Evolutionary conservation across 2,329 filamentous ascomycete genomes (phyloP), one percentile per base, ranked within the genome.

Genomic region (Neonectria punicea): DNA sequence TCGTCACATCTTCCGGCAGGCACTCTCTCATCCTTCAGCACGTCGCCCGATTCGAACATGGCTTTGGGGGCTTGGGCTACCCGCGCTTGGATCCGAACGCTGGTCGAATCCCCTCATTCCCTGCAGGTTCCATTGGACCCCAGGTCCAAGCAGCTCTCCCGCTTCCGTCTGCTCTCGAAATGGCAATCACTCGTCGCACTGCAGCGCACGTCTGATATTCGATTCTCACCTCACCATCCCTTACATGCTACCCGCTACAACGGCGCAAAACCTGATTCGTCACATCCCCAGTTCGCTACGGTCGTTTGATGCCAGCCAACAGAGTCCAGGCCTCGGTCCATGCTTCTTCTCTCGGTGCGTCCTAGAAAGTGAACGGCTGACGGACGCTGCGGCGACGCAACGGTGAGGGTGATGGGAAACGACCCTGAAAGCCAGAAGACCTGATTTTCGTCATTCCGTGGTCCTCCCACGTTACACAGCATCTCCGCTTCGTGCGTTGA

Each of bases 241-340:
- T 39, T 18, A 43, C 39, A 22, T 34, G 9, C 44, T 36, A 32
- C 43, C 58, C 69, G 28, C 58, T 36, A 39, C 54, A 20, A 47
- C 54, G 67, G 59, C 63, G 61, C 57, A 63, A 39, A 69, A 74
- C 71, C 44, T 67, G 71, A 73, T 70, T 67, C 55, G 59, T 73
- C 71, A 73, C 60, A 74, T 70, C 58, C 53, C 43, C 18, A 43
- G 22, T 44, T 34, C 36, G 25, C 25, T 34, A 41, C 57, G 34
- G 18, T 44, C 39, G 30, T 18, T 34, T 41, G 55, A 43, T 58
- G 9, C 22, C 11, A 30, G 16, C 41, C 18, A 34, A 14, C 34
- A 58, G 36, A 56, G 63, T 61, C 65, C 54, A 53, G 69, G 30
- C 58, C 54, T 55, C 63, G 16, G 18, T 25, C 22, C 6, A 57